Base-by-base conservation (phyloP, 805 yeast species). In the Spencermartinsiella europaea region DNA sequence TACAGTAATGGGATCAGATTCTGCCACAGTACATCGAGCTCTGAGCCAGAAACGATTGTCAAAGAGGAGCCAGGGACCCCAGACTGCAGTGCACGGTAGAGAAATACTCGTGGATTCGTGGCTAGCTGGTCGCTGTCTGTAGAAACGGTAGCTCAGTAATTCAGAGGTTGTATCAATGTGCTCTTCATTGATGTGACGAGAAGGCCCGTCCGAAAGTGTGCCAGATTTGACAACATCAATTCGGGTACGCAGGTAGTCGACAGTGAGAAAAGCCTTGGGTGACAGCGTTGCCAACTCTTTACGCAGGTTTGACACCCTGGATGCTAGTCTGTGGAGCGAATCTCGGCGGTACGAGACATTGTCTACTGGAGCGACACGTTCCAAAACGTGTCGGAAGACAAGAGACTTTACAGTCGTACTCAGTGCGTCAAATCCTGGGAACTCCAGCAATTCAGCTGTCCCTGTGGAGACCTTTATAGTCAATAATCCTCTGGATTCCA, bases 311-410 rank as follows among this genome's bases (percentile, higher is more conserved):
- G 7, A 7, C 7, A 12, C 31, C 12, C 31, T 25, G 10, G 12
- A 12, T 7, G 31, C 31, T 7, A 25, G 31, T 12, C 12, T 25
- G 12, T 25, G 7, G 10, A 25, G 12, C 10, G 31, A 25, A 7
- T 7, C 31, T 25, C 31, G 7, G 7, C 31, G 7, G 31, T 25
- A 25, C 10, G 31, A 7, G 12, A 25, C 7, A 12, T 25, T 12
- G 12, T 12, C 31, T 7, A 43, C 28, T 2, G 54, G 51, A 22
- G 46, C 39, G 10, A 51, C 35, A 7, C 43, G 41, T 5, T 45
- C 25, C 39, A 45, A 4, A 5, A 45, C 10, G 21, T 44, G 28
- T 21, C 36, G 21, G 5, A 48, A 38, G 16, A 48, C n/a, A n/a
- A 48, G 27, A 10, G 44, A 22, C 16, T 38, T 42, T 2, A 44